phyloP scores from a whole-genome alignment of 2,329 filamentous ascomycete species.

The Thyridium curvatum region DNA sequence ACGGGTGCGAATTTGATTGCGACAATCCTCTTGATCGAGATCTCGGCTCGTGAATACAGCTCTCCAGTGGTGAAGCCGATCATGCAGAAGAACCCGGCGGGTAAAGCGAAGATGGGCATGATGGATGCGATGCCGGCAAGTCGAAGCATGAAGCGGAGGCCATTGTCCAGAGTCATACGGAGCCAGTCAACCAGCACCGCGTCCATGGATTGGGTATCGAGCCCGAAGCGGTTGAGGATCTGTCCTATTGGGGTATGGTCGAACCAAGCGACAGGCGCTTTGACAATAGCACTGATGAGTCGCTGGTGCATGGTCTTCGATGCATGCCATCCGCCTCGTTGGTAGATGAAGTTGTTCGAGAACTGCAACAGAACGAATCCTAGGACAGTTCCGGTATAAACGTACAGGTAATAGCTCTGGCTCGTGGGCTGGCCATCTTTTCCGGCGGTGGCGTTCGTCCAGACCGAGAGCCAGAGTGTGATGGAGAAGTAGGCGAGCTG shows the following conservation, averaged over 20 bases:
- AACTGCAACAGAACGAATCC: constrained; percentile 8
- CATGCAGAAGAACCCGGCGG: constrained; percentile 28
- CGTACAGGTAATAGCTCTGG: neutral
- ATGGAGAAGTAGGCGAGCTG: constrained; percentile 14
- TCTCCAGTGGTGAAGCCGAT: constrained; percentile 32
- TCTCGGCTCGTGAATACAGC: constrained; percentile 36
- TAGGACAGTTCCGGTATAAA: constrained; percentile 3
- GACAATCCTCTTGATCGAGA: constrained; percentile 32
- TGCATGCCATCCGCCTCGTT: constrained; percentile 59
- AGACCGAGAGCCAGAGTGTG: constrained; percentile 13
- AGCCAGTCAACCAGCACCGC: constrained; percentile 64
- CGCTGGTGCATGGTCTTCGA: constrained; percentile 69
- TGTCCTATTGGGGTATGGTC: constrained; percentile 87
- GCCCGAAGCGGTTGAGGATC: constrained; percentile 91
- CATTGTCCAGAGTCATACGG: neutral
- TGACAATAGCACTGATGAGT: constrained; percentile 67
- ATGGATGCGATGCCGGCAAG: constrained; percentile 33
- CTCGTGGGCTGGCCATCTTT: neutral
- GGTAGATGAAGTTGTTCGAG: constrained; percentile 15
- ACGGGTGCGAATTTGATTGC: constrained; percentile 42
- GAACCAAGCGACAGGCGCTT: constrained; percentile 90
- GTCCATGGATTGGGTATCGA: constrained; percentile 84
- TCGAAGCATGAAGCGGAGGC: constrained; percentile 12
- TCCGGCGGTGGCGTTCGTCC: constrained; percentile 4
- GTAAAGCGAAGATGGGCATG: constrained; percentile 35